These are phyloP conservation scores for Daldinia childiae DNA, from an alignment of 495 filamentous ascomycete species.

Conservation along the genomic window DNA sequence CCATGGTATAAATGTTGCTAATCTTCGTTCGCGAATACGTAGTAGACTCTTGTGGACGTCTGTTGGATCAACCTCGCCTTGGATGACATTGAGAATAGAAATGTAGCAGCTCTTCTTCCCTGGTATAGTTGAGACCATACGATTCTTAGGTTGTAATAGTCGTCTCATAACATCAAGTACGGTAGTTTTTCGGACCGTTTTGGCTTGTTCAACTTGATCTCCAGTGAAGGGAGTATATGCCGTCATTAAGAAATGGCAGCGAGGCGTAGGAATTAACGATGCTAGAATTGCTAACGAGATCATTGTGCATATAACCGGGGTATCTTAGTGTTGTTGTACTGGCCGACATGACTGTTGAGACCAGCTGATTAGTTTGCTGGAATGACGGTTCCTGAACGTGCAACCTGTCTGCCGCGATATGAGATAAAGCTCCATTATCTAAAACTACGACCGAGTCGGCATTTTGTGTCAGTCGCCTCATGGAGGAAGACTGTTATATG, in stretches of 20 bases:
- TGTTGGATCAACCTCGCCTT: conserved; percentile 96
- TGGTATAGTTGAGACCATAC: conserved; percentile 96
- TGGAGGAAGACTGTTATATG: conserved; percentile 93
- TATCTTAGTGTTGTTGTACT: conserved; percentile 96
- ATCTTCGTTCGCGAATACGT: conserved; percentile 90
- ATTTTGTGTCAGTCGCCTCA: conserved; percentile 91
- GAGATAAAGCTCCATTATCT: conserved; percentile 91
- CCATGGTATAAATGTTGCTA: conserved; percentile 98
- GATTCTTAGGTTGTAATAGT: conserved; percentile 95
- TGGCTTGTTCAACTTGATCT: conserved; percentile 93
- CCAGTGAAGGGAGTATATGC: conserved; percentile 97
- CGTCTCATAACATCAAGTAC: conserved; percentile 97
- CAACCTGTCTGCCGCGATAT: conserved; percentile 92
- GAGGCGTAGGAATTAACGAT: conserved; percentile 92
- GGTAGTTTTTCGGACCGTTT: conserved; percentile 96
- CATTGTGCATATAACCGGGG: conserved; percentile 99
- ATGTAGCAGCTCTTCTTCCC: conserved; percentile 99
- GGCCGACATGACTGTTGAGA: conserved; percentile 98
- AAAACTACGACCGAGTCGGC: conserved; percentile 98
- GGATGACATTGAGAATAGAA: conserved; percentile 97
- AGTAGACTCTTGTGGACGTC: conserved; percentile 98
- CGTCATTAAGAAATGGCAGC: conserved; percentile 97
- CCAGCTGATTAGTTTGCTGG: conserved; percentile 96
- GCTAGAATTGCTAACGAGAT: conserved; percentile 97
- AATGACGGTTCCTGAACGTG: conserved; percentile 95